phyloP scores from a whole-genome alignment of 2,329 filamentous ascomycete genomes.

The Neonectria faginata region DNA sequence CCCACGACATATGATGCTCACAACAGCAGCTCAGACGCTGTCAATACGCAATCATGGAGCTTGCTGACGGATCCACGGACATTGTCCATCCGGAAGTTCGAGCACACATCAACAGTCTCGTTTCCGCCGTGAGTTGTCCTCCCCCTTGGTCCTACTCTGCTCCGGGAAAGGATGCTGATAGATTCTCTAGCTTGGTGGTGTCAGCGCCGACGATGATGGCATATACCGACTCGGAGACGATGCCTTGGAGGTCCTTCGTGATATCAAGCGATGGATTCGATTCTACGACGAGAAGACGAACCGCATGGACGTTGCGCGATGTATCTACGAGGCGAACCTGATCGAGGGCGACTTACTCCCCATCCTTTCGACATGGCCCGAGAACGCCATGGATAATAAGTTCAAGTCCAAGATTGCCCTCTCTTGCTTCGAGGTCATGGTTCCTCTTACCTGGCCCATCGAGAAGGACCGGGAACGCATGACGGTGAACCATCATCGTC shows the following conservation, averaged over 20 bases:
- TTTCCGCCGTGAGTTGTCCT: slow-evolving; percentile 80
- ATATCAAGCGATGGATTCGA: slow-evolving; percentile 94
- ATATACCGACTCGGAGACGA: slow-evolving; percentile 93
- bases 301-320: slow-evolving; percentile 93
- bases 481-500: slow-evolving; percentile 92
- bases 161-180: slow-evolving; percentile 30
- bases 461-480: slow-evolving; percentile 82
- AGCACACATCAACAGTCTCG: slow-evolving; percentile 91
- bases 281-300: slow-evolving; percentile 94
- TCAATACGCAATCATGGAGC: slow-evolving; percentile 61
- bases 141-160: background rate
- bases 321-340: slow-evolving; percentile 91
- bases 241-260: slow-evolving; percentile 88
- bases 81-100: slow-evolving; percentile 92
- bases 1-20: slow-evolving; percentile 36
- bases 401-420: slow-evolving; percentile 84
- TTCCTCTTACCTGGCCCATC: slow-evolving; percentile 94
- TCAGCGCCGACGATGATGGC: slow-evolving; percentile 81
- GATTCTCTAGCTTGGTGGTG: slow-evolving; percentile 80
- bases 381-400: slow-evolving; percentile 77
- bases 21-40: slow-evolving; percentile 28
- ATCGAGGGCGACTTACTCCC: slow-evolving; percentile 89
- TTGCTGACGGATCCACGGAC: slow-evolving; percentile 63
- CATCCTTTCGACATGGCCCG: slow-evolving; percentile 86
- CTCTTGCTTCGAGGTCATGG: slow-evolving; percentile 89